These are phyloP conservation scores for Aspergillus viridinutans DNA, from an alignment of 2,329 filamentous ascomycete genomes.

Conservation along the genomic window DNA sequence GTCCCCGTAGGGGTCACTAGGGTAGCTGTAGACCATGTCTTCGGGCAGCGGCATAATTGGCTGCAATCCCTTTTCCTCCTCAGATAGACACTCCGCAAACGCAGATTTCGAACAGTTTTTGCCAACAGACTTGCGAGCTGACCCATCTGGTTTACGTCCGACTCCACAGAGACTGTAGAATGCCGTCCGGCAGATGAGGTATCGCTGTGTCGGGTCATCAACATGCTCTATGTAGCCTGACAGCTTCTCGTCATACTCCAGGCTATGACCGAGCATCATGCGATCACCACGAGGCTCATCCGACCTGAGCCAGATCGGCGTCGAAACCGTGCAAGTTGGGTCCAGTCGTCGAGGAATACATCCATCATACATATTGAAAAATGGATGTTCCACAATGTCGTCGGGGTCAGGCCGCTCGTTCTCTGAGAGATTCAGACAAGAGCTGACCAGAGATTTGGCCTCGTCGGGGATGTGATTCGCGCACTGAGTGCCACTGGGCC, in stretches of 20 bases:
- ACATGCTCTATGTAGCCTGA: constrained; percentile 32
- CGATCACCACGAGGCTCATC: constrained; percentile 45
- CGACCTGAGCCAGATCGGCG: constrained; percentile 41
- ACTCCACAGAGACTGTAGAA: constrained; percentile 46
- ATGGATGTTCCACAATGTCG: constrained; percentile 47
- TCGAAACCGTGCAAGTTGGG: constrained; percentile 34
- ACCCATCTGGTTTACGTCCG: constrained; percentile 40
- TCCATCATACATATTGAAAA: constrained; percentile 48
- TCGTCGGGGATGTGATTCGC: constrained; percentile 47
- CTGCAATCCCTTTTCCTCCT: constrained; percentile 43
- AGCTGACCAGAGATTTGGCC: constrained; percentile 46
- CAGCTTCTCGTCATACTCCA: constrained; percentile 40
- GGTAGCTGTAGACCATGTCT: constrained; percentile 45
- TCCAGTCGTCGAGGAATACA: constrained; percentile 45
- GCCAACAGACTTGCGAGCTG: constrained; percentile 40
- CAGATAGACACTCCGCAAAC: constrained; percentile 43
- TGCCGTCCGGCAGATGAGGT: constrained; percentile 37
- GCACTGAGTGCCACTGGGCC: constrained; percentile 44
- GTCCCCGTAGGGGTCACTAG: constrained; percentile 37
- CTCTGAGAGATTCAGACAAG: constrained; percentile 46
- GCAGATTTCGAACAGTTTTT: constrained; percentile 44
- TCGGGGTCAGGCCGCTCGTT: constrained; percentile 48
- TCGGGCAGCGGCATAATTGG: constrained; percentile 44
- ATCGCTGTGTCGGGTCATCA: constrained; percentile 34
- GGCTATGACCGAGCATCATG: constrained; percentile 40